phyloP scores from a whole-genome alignment of 495 filamentous ascomycete species.

The Neurospora sp. region DNA sequence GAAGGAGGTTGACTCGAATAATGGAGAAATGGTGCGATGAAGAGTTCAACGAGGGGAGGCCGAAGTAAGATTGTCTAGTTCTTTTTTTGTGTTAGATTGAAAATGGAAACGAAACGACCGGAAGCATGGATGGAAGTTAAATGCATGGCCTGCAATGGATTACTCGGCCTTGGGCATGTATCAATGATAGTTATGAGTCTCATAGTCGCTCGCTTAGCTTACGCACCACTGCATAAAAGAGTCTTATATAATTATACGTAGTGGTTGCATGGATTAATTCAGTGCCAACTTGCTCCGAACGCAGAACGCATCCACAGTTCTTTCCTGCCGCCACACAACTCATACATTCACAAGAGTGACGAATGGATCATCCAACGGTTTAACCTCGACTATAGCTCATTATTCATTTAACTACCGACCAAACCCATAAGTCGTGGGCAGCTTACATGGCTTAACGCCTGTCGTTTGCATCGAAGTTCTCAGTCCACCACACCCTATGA shows the following conservation, averaged over 20 bases:
- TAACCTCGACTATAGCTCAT: background rate
- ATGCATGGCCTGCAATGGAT: slow-evolving; percentile 24
- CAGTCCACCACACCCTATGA: slow-evolving; percentile 56
- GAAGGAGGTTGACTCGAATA: background rate
- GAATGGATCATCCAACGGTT: background rate
- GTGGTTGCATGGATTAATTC: background rate
- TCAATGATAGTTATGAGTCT: slow-evolving; percentile 20
- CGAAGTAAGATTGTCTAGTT: slow-evolving; percentile 1
- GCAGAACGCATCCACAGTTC: background rate
- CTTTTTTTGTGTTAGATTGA: slow-evolving; percentile 10
- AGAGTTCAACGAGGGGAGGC: background rate
- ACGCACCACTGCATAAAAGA: background rate
- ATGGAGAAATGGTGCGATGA: background rate
- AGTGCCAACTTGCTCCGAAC: background rate
- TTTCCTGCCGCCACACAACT: no score
- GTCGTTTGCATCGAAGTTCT: slow-evolving; percentile 52
- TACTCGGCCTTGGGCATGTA: slow-evolving; percentile 26
- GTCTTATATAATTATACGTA: background rate
- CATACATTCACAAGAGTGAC: background rate
- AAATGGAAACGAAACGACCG: slow-evolving; percentile 1
- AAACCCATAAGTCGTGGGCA: background rate
- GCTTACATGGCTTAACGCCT: slow-evolving; percentile 27
- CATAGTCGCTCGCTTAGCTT: slow-evolving; percentile 24
- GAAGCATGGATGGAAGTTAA: slow-evolving; percentile 9
- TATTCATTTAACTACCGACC: background rate